Conservation (phyloP, 2,329 filamentous ascomycete genomes). For the Penicillium sp. region DNA sequence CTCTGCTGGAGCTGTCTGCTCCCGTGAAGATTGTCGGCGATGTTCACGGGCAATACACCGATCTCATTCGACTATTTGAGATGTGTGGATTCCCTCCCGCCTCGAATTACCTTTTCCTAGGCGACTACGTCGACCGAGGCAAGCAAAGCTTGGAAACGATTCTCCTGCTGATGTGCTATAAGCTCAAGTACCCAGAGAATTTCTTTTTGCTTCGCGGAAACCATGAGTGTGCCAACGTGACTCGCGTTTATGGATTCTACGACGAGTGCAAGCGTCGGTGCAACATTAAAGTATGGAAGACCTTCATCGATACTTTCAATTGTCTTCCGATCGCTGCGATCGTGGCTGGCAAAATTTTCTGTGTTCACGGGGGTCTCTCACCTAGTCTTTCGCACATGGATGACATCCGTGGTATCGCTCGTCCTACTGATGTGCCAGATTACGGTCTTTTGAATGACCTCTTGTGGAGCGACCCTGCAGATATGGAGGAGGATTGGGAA, state of each 20-base stretch:
- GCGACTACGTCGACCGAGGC: conserved; percentile 93
- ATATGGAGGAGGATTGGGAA: conserved; percentile 98
- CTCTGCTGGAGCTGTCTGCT: conserved; percentile 83
- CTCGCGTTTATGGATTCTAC: conserved; percentile 93
- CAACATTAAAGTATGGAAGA: conserved; percentile 98
- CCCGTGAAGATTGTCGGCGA: conserved; percentile 98
- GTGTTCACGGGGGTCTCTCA: conserved; percentile 90
- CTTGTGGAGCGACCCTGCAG: conserved; percentile 94
- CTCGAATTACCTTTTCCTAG: conserved; percentile 89
- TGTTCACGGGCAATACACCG: conserved; percentile 94
- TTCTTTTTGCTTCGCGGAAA: conserved; percentile 94
- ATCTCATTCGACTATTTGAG: conserved; percentile 94
- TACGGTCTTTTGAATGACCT: conserved; percentile 94
- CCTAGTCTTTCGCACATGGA: conserved; percentile 95
- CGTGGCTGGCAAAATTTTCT: conserved; percentile 95
- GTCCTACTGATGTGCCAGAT: conserved; percentile 94
- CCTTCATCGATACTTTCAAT: conserved; percentile 95
- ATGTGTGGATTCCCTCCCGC: conserved; percentile 96
- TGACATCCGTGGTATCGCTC: conserved; percentile 91
- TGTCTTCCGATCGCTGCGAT: conserved; percentile 93
- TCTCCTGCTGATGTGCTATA: conserved; percentile 87
- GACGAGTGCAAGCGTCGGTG: conserved; percentile 95
- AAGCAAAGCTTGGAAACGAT: conserved; percentile 97
- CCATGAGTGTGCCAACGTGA: conserved; percentile 95
- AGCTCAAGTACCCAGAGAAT: conserved; percentile 95